Evolutionary conservation across 2,329 filamentous ascomycete genomes (phyloP).

Genomic region (Eutypella sp.): DNA sequence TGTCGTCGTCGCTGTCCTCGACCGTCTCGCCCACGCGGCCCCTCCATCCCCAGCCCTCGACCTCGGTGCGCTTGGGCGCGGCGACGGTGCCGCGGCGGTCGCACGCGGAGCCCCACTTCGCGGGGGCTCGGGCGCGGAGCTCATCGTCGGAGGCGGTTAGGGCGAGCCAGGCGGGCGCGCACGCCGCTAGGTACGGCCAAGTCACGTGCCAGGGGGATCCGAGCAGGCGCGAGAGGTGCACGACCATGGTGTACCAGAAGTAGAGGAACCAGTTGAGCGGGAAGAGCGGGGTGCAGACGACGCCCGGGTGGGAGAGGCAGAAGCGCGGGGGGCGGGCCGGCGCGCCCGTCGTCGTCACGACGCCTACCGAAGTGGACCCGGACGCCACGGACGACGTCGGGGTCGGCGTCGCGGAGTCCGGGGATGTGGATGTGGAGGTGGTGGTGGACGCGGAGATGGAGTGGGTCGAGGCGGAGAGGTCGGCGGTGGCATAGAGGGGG

Average conservation of each 20-base stretch:
- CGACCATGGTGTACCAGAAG: conserved; percentile 61
- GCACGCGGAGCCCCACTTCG: conserved; percentile 82
- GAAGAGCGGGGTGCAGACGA: conserved; percentile 78
- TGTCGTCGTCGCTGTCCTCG: conserved; percentile 31
- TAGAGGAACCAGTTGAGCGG: conserved; percentile 66
- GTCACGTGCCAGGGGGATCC: conserved; percentile 87
- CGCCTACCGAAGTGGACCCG: no score
- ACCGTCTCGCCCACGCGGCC: conserved; percentile 44
- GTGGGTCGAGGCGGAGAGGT: no score
- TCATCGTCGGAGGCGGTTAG: conserved; percentile 61
- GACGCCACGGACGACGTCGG: no score
- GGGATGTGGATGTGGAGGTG: conserved; percentile 9
- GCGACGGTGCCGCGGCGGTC: conserved; percentile 49
- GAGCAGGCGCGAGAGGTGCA: conserved; percentile 68
- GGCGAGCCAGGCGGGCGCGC: conserved; percentile 71
- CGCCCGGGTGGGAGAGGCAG: conserved; percentile 80
- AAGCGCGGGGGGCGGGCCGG: conserved; percentile 50
- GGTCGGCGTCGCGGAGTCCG: conserved; percentile 9
- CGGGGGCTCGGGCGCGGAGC: conserved; percentile 44
- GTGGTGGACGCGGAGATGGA: no score
- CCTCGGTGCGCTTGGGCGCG: conserved; percentile 70
- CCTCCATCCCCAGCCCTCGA: conserved; percentile 78
- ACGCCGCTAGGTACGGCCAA: conserved; percentile 70
- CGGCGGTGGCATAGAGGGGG: no score
- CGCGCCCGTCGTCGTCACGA: conserved; percentile 5